Conservation (phyloP, 805 yeast genomes). For the Clavispora vitiphila region DNA sequence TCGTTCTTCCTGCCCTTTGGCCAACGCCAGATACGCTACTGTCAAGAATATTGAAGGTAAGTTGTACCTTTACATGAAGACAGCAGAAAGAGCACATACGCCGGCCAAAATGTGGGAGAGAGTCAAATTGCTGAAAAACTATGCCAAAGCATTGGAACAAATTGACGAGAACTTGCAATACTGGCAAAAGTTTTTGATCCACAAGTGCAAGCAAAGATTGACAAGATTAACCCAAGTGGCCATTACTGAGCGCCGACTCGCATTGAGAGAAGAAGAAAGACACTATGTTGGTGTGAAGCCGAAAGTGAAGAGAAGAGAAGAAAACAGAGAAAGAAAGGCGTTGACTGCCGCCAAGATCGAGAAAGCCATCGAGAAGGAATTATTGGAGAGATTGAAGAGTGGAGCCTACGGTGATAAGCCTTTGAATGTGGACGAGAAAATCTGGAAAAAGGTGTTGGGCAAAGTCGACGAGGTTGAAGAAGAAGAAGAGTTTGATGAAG, state of each 20-base stretch:
- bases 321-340: constrained; percentile 93
- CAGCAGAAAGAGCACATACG: constrained; percentile 95
- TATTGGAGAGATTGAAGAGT: constrained; percentile 88
- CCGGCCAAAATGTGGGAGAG: constrained; percentile 96
- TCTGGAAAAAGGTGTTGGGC: constrained; percentile 92
- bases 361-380: constrained; percentile 92
- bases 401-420: constrained; percentile 99
- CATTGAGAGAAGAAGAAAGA: constrained; percentile 86
- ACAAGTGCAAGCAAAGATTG: constrained; percentile 93
- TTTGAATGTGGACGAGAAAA: constrained; percentile 88
- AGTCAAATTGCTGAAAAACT: constrained; percentile 83
- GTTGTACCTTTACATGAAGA: constrained; percentile 86
- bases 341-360: constrained; percentile 95
- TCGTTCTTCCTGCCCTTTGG: constrained; percentile 93
- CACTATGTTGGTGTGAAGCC: constrained; percentile 89
- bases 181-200: constrained; percentile 89
- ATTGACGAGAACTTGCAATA: constrained; percentile 81
- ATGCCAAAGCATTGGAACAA: constrained; percentile 80
- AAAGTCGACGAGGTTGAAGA: constrained; percentile 56
- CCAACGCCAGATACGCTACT: constrained; percentile 88
- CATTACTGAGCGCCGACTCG: constrained; percentile 89
- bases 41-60: constrained; percentile 76
- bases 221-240: constrained; percentile 94
- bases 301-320: constrained; percentile 92
- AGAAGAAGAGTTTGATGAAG: constrained; percentile 53